Base-by-base conservation (phyloP, 148 eudicot species). In the Rhododendron kiyosumense region DNA sequence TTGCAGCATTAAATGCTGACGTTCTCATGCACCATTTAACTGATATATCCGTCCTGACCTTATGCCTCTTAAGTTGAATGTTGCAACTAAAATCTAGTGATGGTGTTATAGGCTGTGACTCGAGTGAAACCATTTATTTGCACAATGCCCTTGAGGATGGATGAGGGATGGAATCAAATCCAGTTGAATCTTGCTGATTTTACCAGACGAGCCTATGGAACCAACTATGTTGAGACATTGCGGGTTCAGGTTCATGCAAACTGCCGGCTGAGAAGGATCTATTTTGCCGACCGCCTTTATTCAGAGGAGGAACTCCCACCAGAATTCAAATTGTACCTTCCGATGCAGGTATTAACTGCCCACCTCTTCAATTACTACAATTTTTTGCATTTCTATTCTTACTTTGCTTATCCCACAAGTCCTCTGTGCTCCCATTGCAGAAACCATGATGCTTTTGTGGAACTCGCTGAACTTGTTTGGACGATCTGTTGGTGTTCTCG, bases 81-180 rank as follows among this genome's bases (percentile, higher is more conserved):
- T 46, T 83, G 83, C 80, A 69, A 87, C 32, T 77, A 38, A 74
- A 78, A 48, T 69, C 36, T 78, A n/a, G 71, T 82, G 65, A 32
- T 52, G 11, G 11, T 71, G 1, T 89, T 86, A 85, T 84, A 97
- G 99, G 94, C 96, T 73, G 89, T 93, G 86, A 97, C 99, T 36
- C 92, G 99, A 84, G 99, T 97, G 86, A 95, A 97, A 84, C 99
- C 99, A 48, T 97, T 90, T 86, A 97, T 97, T 77, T 97, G 99
- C 94, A 97, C 99, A 30, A 97, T 97, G 99, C 99, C 99, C 36
- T 92, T 97, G 90, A 93, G 91, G 86, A 85, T 97, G 98, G 99
- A 97, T 89, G 99, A 97, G 81, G 99, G 96, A 54, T 97, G 99
- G 99, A 97, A 97, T 87, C 99, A 97, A 90, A 95, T 97, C 83